Evolutionary conservation across 768 basidiomycete species (phyloP).

Genomic region (Phylloporus scabripes): DNA sequence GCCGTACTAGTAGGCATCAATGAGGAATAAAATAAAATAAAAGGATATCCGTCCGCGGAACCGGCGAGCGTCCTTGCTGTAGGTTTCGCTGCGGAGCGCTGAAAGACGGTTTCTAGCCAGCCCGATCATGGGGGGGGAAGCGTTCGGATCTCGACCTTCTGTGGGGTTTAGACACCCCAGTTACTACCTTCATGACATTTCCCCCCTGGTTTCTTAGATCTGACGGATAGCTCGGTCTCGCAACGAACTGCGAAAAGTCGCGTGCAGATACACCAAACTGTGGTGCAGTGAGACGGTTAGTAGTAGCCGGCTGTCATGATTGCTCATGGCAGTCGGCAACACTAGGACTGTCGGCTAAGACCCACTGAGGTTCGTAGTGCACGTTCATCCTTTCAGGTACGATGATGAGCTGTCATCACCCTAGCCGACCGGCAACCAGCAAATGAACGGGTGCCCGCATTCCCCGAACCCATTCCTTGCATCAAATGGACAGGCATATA

Average conservation of each 20-base stretch:
- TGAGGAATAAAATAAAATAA: background rate
- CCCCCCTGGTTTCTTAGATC: background rate
- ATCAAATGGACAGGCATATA: background rate
- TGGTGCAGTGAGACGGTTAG: too few species aligned
- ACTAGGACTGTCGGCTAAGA: too few species aligned
- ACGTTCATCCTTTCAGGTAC: background rate
- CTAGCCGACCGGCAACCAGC: background rate
- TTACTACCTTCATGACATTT: background rate
- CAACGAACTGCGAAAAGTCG: too few species aligned
- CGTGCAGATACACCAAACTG: background rate
- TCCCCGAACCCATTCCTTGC: conserved; percentile 8
- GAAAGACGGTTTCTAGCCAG: conserved; percentile 40
- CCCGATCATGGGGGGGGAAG: conserved; percentile 1
- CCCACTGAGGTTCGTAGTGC: too few species aligned
- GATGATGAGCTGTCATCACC: background rate
- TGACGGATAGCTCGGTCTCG: background rate
- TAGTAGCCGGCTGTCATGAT: too few species aligned
- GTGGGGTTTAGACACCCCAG: background rate
- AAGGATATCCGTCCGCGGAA: background rate
- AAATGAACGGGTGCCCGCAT: background rate
- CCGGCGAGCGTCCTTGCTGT: background rate
- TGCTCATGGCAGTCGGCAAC: too few species aligned
- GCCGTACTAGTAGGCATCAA: background rate
- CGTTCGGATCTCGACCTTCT: background rate
- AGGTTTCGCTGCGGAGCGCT: conserved; percentile 28